phyloP scores from a whole-genome alignment of 2,329 filamentous ascomycete species.

The Bretziella fagacearum region DNA sequence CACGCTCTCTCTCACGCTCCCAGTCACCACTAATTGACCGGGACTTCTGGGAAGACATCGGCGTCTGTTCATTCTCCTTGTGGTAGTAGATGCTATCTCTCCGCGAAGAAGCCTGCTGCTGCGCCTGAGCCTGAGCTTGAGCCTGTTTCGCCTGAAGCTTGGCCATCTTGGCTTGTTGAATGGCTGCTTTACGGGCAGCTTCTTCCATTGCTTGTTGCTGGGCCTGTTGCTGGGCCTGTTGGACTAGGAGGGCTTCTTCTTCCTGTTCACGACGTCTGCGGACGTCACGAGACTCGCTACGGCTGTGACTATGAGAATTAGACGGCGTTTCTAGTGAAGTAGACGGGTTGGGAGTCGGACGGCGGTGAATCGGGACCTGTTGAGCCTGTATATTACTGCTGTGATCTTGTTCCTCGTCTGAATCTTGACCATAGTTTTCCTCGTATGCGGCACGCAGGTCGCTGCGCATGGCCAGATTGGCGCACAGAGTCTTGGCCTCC shows the following conservation, averaged over 20 bases:
- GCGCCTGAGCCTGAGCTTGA: background rate
- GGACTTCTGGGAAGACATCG: conserved; percentile 6
- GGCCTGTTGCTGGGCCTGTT: background rate
- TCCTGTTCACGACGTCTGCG: conserved; percentile 2
- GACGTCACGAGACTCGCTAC: background rate
- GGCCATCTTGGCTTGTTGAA: conserved; percentile 8
- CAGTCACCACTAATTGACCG: conserved; percentile 5
- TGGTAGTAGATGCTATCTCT: conserved; percentile 9
- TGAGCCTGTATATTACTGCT: background rate
- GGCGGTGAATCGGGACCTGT: conserved; percentile 5
- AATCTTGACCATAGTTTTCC: conserved; percentile 12
- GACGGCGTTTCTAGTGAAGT: background rate
- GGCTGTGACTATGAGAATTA: conserved; percentile 3
- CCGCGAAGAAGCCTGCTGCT: conserved; percentile 5
- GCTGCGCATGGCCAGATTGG: conserved; percentile 34
- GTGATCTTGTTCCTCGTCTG: conserved; percentile 9
- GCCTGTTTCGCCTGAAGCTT: conserved; percentile 7
- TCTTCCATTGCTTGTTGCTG: conserved; percentile 1
- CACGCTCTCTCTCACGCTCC: background rate
- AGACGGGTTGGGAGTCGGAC: conserved; percentile 1
- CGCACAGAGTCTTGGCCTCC: conserved; percentile 32
- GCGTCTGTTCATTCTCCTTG: conserved; percentile 6
- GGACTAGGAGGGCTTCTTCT: background rate
- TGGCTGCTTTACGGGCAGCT: conserved; percentile 1
- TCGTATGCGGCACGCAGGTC: conserved; percentile 27